Evolutionary conservation across 2,329 filamentous ascomycete genomes (phyloP), one percentile per base, ranked within the genome.

Genomic region (Saccharata proteae): DNA sequence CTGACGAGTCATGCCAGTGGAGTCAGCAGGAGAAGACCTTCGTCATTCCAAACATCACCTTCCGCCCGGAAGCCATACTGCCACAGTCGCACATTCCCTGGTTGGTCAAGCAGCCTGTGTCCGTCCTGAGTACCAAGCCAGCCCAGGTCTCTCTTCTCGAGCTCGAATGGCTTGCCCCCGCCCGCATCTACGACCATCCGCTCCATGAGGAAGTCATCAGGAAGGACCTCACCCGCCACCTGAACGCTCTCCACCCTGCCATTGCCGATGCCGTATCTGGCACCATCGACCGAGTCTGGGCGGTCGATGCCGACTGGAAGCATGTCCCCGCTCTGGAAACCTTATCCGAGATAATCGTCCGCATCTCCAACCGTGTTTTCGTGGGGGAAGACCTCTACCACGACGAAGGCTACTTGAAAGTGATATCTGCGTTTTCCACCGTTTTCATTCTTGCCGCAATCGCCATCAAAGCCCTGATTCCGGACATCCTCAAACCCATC

Each of bases 211-310:
- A 34, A 9, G 21, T 27, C 9, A 26, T 32, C 16, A 26, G 27
- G 10, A 23, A 21, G 8, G 28, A 30, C n/a, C 23, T 38, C 19
- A 38, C 28, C 13, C 31, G 24, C 8, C 35, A 34, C 12, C 35
- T 35, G 8, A 29, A 24, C 3, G 13, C 8, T 5, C 16, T 38
- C 14, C 34, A 27, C 7, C 12, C 10, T n/a, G 27, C 16, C 27
- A 38, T 35, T 6, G 24, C 23, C 19, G 25, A 34, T 12, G 35
- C 29, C 6, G 19, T 32, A 15, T 16, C 14, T 13, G n/a, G 11
- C 12, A 17, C 21, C 15, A 24, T 38, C 10, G 28, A 23, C 15
- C 14, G 15, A 9, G 14, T 29, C 6, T 34, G 22, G 31, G 35
- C 31, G n/a, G 11, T 20, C 6, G 23, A 38, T 14, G n/a, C 23